Evolutionary conservation across 768 basidiomycete genomes (phyloP).

Genomic region (Collybiopsis luxurians): DNA sequence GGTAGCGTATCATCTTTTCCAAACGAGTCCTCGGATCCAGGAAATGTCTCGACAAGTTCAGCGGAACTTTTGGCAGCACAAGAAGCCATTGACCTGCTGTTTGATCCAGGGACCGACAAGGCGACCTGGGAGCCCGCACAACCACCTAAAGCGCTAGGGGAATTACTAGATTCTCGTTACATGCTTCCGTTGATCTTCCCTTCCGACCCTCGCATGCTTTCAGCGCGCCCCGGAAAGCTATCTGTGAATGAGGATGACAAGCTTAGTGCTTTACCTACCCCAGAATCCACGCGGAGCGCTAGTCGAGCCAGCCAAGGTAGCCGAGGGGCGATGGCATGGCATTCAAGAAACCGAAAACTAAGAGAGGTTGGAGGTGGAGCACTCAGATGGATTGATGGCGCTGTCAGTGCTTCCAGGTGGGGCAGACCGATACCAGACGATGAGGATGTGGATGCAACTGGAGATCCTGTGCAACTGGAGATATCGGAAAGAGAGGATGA

Average conservation of each 20-base stretch:
- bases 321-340: constrained; percentile 52
- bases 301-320: constrained; percentile 35
- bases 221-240: constrained; percentile 58
- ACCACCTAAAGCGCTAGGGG: constrained; percentile 82
- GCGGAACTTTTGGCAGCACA: constrained; percentile 37
- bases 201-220: constrained; percentile 72
- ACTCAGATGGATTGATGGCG: constrained; percentile 71
- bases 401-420: constrained; percentile 61
- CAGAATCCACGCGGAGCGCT: constrained; percentile 31
- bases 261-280: constrained; percentile 19
- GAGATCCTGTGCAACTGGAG: constrained; percentile 7
- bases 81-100: constrained; percentile 73
- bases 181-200: constrained; percentile 91
- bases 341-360: constrained; percentile 54
- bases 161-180: constrained; percentile 86
- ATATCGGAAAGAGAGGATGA: background rate
- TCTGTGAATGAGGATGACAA: constrained; percentile 31
- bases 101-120: constrained; percentile 64
- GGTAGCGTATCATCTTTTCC: constrained; percentile 46
- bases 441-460: constrained; percentile 33
- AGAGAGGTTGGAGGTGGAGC: constrained; percentile 59
- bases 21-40: constrained; percentile 37
- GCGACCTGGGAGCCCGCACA: constrained; percentile 76
- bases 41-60: constrained; percentile 30
- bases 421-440: constrained; percentile 42